A percentile compares a stretch with the other conserved stretches of the same genome.
phyloP scores from a whole-genome alignment of 495 filamentous ascomycete genomes.

The Tetracladium setigerum region DNA sequence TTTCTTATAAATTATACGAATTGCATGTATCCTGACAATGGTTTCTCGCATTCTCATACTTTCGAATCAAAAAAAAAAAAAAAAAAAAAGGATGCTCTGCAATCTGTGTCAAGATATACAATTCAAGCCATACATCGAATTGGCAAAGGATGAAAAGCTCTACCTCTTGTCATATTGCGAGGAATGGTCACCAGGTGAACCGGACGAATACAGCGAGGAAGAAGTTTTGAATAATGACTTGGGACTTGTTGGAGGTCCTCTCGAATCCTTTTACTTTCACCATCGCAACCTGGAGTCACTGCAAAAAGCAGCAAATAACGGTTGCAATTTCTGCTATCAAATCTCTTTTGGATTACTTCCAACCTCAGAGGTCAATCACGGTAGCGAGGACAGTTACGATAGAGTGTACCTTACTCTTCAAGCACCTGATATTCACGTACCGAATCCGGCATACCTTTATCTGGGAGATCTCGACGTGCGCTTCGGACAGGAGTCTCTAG shows the following conservation, averaged over 20 bases:
- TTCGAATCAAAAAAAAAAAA: too few relatives aligned
- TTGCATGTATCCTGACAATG: background rate
- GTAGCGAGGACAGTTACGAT: background rate
- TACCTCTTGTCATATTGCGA: constrained; percentile 3
- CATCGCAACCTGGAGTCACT: constrained; percentile 3
- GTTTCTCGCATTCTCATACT: constrained; percentile 4
- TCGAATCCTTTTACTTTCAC: constrained; percentile 3
- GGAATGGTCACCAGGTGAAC: background rate
- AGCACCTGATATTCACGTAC: background rate
- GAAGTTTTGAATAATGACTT: constrained; percentile 2
- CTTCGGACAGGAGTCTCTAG: background rate
- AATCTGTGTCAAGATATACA: constrained; percentile 4
- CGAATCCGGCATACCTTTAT: background rate
- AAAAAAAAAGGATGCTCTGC: background rate
- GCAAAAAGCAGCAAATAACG: background rate
- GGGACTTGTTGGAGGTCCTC: constrained; percentile 1
- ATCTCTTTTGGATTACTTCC: constrained; percentile 1
- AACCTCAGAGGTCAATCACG: background rate
- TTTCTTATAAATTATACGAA: too few relatives aligned
- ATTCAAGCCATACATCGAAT: constrained; percentile 3
- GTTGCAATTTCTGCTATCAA: constrained; percentile 2
- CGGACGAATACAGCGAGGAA: background rate
- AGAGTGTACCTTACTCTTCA: constrained; percentile 3
- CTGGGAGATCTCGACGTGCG: background rate
- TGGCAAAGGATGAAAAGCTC: constrained; percentile 1